Evolutionary conservation across 148 eudicot genomes (phyloP).

Genomic region (Cornus florida): DNA sequence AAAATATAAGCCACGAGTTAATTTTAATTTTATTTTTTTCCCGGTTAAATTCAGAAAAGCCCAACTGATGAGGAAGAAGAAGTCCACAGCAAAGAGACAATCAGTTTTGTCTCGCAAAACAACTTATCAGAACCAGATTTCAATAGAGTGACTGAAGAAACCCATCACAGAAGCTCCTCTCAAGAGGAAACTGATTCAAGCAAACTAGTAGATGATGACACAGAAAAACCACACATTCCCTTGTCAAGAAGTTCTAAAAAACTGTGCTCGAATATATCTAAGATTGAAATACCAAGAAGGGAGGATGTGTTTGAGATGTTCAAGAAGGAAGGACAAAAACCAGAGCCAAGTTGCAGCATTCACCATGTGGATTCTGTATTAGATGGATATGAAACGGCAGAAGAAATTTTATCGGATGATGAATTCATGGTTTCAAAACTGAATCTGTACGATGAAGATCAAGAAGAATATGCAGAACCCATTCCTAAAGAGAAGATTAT

Average conservation of each 20-base stretch:
- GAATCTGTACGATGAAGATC: slow-evolving; percentile 48
- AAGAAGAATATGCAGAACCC: slow-evolving; percentile 43
- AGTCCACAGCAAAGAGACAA: slow-evolving; percentile 7
- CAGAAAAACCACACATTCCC: slow-evolving; percentile 18
- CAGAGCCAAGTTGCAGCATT: slow-evolving; percentile 12
- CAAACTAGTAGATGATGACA: background rate
- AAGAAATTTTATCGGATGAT: slow-evolving; percentile 52
- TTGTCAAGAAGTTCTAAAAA: slow-evolving; percentile 41
- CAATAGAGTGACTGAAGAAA: slow-evolving; percentile 16
- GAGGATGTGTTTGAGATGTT: slow-evolving; percentile 35
- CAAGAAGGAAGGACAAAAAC: slow-evolving; percentile 31
- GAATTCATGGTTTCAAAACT: slow-evolving; percentile 52
- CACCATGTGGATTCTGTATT: slow-evolving; percentile 13
- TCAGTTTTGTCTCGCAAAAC: slow-evolving; percentile 9
- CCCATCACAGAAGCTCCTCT: slow-evolving; percentile 1
- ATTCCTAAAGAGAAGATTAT: slow-evolving; percentile 57
- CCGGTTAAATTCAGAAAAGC: slow-evolving; percentile 38
- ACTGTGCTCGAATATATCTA: slow-evolving; percentile 37
- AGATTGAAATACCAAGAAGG: slow-evolving; percentile 46
- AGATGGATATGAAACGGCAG: slow-evolving; percentile 65
- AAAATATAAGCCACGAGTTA: background rate
- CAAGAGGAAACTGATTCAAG: slow-evolving; percentile 21
- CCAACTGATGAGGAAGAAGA: slow-evolving; percentile 57
- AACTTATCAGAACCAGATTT: slow-evolving; percentile 23
- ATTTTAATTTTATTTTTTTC: background rate